phyloP scores from a whole-genome alignment of 164 flowering plant genomes.

The Taxillus chinensis region DNA sequence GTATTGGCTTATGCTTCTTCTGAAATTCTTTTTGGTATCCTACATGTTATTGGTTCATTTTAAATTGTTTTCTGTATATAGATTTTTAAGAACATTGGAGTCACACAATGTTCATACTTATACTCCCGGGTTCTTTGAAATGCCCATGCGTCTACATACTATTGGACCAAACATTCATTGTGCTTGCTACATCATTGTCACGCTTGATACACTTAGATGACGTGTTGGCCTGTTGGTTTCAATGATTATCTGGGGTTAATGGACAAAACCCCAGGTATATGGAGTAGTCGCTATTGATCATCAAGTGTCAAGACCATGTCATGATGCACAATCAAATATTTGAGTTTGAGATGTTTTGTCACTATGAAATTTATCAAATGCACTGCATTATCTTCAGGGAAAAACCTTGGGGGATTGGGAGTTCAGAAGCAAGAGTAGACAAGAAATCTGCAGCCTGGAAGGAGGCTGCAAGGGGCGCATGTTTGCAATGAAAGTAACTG shows the following conservation, averaged over 20 bases:
- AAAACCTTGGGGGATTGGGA: conserved; percentile 49
- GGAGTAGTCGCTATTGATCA: neutral
- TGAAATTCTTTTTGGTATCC: too few relatives aligned
- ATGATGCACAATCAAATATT: neutral
- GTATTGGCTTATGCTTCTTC: too few relatives aligned
- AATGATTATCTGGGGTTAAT: too few relatives aligned
- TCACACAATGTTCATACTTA: too few relatives aligned
- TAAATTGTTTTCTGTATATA: too few relatives aligned
- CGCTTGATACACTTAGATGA: neutral
- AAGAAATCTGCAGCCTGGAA: conserved; percentile 32
- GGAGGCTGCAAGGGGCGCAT: conserved; percentile 62
- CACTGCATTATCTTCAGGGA: conserved; percentile 18
- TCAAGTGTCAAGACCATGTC: neutral
- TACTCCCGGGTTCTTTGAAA: neutral
- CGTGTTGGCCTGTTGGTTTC: neutral
- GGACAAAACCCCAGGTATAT: neutral
- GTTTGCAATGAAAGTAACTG: conserved; percentile 64
- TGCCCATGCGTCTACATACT: neutral
- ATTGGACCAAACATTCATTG: neutral
- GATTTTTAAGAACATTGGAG: too few relatives aligned
- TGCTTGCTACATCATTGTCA: neutral
- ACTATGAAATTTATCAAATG: neutral
- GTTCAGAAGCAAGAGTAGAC: conserved; percentile 62
- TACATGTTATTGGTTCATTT: too few relatives aligned
- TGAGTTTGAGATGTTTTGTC: neutral